Evolutionary conservation across 345 rosid genomes (phyloP).

Genomic region (Lepidium sativum): DNA sequence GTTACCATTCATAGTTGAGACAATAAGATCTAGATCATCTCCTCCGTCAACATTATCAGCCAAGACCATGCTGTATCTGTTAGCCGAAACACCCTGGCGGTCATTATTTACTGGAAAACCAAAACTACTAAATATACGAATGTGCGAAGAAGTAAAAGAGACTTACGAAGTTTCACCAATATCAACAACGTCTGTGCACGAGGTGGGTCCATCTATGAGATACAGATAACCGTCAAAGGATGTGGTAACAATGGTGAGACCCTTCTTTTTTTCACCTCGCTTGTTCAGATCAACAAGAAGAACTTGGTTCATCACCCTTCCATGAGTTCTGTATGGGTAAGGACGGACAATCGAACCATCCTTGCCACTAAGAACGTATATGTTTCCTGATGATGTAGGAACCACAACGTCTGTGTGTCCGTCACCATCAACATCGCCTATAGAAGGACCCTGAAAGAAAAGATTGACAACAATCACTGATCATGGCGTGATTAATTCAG

Average conservation of each 20-base stretch:
- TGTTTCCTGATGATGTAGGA: constrained; percentile 88
- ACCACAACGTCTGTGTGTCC: constrained; percentile 91
- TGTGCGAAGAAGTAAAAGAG: constrained; percentile 1
- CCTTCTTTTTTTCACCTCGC: constrained; percentile 68
- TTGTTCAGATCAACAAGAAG: constrained; percentile 88
- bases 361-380: constrained; percentile 86
- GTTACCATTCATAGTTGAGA: constrained; percentile 96
- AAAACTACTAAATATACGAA: background rate
- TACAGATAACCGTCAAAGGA: constrained; percentile 97
- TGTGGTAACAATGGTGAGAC: constrained; percentile 84
- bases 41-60: constrained; percentile 99
- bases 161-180: constrained; percentile 99
- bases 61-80: constrained; percentile 94
- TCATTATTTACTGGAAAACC: background rate
- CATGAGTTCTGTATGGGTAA: constrained; percentile 95
- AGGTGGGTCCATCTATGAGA: constrained; percentile 95
- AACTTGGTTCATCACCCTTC: constrained; percentile 97
- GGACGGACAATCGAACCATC: constrained; percentile 87
- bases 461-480: constrained; percentile 9
- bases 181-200: constrained; percentile 95
- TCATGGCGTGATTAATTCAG: constrained; percentile 1
- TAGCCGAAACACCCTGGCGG: constrained; percentile 2
- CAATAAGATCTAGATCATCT: constrained; percentile 97
- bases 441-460: constrained; percentile 66
- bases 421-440: constrained; percentile 97